Conservation (phyloP, 495 filamentous ascomycete genomes). For the Xylaria cubensis region DNA sequence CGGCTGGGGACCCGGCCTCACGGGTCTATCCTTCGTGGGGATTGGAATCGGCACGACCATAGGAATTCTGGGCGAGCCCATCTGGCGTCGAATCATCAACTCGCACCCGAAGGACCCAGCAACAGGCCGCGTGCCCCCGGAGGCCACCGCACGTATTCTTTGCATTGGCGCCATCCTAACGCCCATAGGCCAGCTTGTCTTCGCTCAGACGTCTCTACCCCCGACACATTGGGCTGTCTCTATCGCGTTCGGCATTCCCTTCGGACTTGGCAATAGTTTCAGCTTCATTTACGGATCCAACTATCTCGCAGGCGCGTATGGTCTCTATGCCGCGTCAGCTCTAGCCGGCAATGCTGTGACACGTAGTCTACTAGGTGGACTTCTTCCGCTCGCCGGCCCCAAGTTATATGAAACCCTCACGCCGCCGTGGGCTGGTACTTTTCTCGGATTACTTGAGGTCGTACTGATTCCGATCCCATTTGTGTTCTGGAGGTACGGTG, state of each 20-base stretch:
- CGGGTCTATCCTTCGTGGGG: conserved; percentile 80
- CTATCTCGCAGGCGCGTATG: conserved; percentile 80
- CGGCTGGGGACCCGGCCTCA: conserved; percentile 74
- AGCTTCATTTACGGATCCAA: conserved; percentile 82
- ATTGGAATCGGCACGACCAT: conserved; percentile 79
- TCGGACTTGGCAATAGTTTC: conserved; percentile 76
- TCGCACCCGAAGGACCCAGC: conserved; percentile 69
- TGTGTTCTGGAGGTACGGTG: conserved; percentile 74
- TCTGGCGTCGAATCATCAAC: conserved; percentile 77
- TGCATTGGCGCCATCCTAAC: conserved; percentile 71
- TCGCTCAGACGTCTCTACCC: conserved; percentile 81
- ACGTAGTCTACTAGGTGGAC: conserved; percentile 70
- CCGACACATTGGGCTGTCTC: conserved; percentile 78
- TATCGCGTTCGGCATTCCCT: conserved; percentile 78
- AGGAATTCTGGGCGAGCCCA: conserved; percentile 69
- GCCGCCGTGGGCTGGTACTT: conserved; percentile 79
- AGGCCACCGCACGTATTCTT: conserved; percentile 76
- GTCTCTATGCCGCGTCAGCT: conserved; percentile 77
- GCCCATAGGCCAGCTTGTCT: conserved; percentile 76
- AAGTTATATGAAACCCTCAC: conserved; percentile 73
- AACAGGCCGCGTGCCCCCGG: conserved; percentile 71
- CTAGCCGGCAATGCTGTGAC: conserved; percentile 78
- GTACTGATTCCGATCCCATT: conserved; percentile 79
- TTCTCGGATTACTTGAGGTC: conserved; percentile 74
- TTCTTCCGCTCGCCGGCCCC: conserved; percentile 75